phyloP scores from a whole-genome alignment of 23 red algal genomes.

The Agarophyton chilense region DNA sequence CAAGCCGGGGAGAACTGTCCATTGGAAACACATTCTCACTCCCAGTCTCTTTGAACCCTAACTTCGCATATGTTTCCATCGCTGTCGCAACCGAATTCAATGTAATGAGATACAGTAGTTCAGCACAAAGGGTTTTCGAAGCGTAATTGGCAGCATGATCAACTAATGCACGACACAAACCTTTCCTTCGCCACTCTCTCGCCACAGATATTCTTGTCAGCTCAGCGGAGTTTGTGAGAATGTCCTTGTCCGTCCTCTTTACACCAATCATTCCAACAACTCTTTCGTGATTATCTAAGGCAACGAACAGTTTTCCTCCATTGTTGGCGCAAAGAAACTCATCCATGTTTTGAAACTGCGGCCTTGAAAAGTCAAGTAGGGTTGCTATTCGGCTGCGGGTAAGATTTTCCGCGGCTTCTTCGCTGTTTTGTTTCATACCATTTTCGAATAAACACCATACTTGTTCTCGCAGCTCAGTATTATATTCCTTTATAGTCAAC shows the following conservation, averaged over 20 bases:
- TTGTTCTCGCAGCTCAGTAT: neutral
- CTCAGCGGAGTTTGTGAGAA: neutral
- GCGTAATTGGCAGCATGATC: neutral
- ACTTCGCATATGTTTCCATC: slow-evolving; percentile 1
- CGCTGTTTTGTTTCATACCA: slow-evolving; percentile 11
- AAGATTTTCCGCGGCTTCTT: neutral
- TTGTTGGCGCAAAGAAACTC: neutral
- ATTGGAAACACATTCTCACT: neutral
- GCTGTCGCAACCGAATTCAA: neutral
- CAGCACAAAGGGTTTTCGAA: neutral
- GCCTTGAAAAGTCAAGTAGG: neutral
- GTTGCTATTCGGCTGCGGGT: neutral
- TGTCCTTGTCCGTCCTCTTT: slow-evolving; percentile 1
- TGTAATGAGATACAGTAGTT: neutral
- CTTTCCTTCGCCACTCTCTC: slow-evolving; percentile 25
- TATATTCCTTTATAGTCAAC: neutral
- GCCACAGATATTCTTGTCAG: slow-evolving; percentile 39
- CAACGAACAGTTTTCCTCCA: slow-evolving; percentile 20
- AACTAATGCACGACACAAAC: slow-evolving; percentile 18
- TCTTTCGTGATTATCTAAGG: neutral
- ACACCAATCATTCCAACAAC: slow-evolving; percentile 39
- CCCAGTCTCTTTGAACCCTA: neutral
- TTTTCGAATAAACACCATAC: neutral
- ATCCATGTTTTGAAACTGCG: neutral
- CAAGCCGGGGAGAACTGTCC: neutral